Evolutionary conservation across 116 monocot genomes (phyloP).

Genomic region (Papilionanthe hybrid): DNA sequence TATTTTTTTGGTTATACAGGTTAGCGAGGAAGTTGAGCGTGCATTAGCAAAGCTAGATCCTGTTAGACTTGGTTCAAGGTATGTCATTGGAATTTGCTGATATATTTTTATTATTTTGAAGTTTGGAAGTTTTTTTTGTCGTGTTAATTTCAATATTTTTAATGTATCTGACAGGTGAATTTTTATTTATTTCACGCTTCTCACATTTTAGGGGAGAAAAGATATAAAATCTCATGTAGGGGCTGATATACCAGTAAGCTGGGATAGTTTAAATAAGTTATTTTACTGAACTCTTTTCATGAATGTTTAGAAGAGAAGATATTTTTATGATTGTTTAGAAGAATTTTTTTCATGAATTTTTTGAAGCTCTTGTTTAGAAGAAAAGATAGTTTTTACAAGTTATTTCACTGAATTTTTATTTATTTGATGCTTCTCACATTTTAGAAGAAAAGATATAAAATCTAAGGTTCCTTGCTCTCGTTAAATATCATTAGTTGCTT

Average conservation of each 20-base stretch:
- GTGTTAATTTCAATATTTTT: neutral
- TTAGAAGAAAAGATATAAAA: too few species aligned
- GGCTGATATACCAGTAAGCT: neutral
- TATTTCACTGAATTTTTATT: too few species aligned
- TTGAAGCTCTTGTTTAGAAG: too few species aligned
- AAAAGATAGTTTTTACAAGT: too few species aligned
- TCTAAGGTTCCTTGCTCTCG: neutral
- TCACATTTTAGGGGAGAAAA: neutral
- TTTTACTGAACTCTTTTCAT: neutral
- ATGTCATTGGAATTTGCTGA: neutral
- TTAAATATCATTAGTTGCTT: neutral
- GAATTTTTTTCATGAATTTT: too few species aligned
- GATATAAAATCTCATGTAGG: neutral
- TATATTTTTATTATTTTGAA: neutral
- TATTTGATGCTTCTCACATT: too few species aligned
- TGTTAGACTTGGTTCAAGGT: slow-evolving; percentile 44
- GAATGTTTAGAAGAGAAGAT: neutral
- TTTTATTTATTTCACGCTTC: neutral
- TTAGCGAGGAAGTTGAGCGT: slow-evolving; percentile 62
- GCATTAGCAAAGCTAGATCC: slow-evolving; percentile 45
- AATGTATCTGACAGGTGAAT: neutral
- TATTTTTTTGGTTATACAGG: slow-evolving; percentile 22
- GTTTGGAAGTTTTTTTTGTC: neutral
- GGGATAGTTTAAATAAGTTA: neutral
- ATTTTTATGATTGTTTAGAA: too few species aligned